phyloP scores from a whole-genome alignment of 192 early-diverging fungal species.

The Helicostylum pulchrum region DNA sequence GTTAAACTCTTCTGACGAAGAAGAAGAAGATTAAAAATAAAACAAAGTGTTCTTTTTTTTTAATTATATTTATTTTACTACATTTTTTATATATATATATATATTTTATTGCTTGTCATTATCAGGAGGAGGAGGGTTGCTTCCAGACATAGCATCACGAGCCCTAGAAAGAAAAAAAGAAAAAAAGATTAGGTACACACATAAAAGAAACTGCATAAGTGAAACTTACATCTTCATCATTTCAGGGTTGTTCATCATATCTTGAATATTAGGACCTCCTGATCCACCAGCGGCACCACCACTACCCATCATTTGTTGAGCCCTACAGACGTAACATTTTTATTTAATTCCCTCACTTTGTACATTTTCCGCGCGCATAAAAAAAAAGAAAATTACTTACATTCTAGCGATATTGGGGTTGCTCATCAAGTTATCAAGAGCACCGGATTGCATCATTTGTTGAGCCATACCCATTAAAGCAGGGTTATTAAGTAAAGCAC shows the following conservation, averaged over 20 bases:
- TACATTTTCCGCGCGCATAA: not conserved
- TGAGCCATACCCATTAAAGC: slow-evolving; percentile 94
- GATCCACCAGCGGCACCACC: slow-evolving; percentile 58
- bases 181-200: not conserved
- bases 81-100: not conserved
- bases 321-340: slow-evolving; percentile 59
- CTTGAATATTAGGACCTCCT: slow-evolving; percentile 47
- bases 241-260: slow-evolving; percentile 76
- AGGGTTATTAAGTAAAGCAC: slow-evolving; percentile 89
- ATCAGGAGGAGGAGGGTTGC: not conserved
- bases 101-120: slow-evolving; percentile 13
- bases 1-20: slow-evolving; percentile 82
- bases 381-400: slow-evolving; percentile 42
- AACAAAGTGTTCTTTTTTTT: not conserved
- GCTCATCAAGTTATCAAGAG: slow-evolving; percentile 80
- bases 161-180: not conserved
- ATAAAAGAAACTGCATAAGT: not conserved
- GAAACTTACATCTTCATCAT: slow-evolving; percentile 46
- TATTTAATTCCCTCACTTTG: not conserved
- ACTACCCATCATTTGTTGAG: slow-evolving; percentile 73
- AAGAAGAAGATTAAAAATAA: slow-evolving; percentile 43
- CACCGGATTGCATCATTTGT: slow-evolving; percentile 85
- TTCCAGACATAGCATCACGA: slow-evolving; percentile 8
- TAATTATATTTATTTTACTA: not conserved
- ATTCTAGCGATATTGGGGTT: slow-evolving; percentile 89